Conservation (phyloP, 164 flowering plant species). For the Vitis riparia region DNA sequence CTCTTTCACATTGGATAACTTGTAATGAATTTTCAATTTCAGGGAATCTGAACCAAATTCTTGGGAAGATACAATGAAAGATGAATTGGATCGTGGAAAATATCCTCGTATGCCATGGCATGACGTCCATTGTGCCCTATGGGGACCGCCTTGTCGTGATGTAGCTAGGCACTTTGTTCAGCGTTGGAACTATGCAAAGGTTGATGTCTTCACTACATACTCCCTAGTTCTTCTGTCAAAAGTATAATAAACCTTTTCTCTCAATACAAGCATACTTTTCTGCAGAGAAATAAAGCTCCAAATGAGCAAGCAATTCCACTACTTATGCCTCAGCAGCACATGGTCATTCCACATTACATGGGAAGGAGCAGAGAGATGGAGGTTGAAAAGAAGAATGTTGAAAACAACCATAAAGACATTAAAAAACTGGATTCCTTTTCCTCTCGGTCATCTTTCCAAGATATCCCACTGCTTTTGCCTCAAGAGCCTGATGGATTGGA, state of each 20-base stretch:
- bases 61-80: conserved; percentile 97
- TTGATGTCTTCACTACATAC: conserved; percentile 12
- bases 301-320: conserved; percentile 91
- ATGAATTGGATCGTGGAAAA: conserved; percentile 83
- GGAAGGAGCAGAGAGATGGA: conserved; percentile 58
- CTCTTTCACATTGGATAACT: background rate
- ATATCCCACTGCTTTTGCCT: conserved; percentile 91
- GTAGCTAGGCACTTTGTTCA: conserved; percentile 97
- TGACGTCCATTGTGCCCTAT: conserved; percentile 98
- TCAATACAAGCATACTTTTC: conserved; percentile 2
- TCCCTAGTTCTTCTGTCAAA: background rate
- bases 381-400: conserved; percentile 29
- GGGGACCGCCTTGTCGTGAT: conserved; percentile 99
- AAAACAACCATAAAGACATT: conserved; percentile 28
- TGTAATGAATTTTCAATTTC: background rate
- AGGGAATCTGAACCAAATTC: conserved; percentile 99
- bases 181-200: conserved; percentile 99
- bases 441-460: conserved; percentile 65
- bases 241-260: background rate
- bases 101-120: conserved; percentile 99
- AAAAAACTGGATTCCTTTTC: conserved; percentile 68
- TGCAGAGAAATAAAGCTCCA: conserved; percentile 96
- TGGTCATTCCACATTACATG: conserved; percentile 98
- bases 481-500: conserved; percentile 65
- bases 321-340: conserved; percentile 98